These are phyloP conservation scores for Phaffia australis DNA, from an alignment of 768 basidiomycete genomes.

Conservation along the genomic window DNA sequence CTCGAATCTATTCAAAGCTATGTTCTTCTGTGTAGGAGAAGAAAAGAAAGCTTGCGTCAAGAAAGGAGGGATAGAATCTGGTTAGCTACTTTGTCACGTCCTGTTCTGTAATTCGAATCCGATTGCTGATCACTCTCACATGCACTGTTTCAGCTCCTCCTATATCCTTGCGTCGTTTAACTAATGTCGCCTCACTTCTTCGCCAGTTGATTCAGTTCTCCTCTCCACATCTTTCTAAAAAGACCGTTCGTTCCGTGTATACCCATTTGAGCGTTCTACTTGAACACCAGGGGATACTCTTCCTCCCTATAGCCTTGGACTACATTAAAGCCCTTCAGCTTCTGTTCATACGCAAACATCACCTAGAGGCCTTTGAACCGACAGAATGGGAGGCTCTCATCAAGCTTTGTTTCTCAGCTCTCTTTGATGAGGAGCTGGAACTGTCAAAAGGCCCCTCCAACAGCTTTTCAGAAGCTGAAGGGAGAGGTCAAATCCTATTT, in stretches of 20 bases:
- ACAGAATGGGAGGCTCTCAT: slow-evolving; percentile 58
- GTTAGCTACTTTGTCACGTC: slow-evolving; percentile 13
- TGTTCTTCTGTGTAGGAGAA: slow-evolving; percentile 54
- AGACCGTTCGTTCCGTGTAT: slow-evolving; percentile 50
- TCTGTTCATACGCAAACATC: slow-evolving; percentile 56
- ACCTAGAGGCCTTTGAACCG: slow-evolving; percentile 63
- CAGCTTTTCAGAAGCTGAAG: too few relatives aligned
- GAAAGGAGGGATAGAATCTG: slow-evolving; percentile 32
- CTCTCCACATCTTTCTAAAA: slow-evolving; percentile 48
- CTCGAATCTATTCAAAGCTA: slow-evolving; percentile 58
- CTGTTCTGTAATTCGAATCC: neutral
- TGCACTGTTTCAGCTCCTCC: slow-evolving; percentile 39
- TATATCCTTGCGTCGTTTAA: slow-evolving; percentile 51
- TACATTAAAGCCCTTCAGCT: slow-evolving; percentile 66
- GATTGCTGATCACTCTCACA: slow-evolving; percentile 27
- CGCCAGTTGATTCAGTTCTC: slow-evolving; percentile 63
- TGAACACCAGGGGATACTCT: slow-evolving; percentile 47
- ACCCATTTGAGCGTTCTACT: slow-evolving; percentile 56
- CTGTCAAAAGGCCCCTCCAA: neutral
- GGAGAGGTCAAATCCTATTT: too few relatives aligned
- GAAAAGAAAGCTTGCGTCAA: slow-evolving; percentile 50
- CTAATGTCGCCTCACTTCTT: slow-evolving; percentile 55
- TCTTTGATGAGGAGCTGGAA: slow-evolving; percentile 34
- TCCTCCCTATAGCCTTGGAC: slow-evolving; percentile 58
- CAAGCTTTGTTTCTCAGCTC: slow-evolving; percentile 62